Conservation (phyloP, 1,139 yeast genomes). For the Candida buenavistaensis region DNA sequence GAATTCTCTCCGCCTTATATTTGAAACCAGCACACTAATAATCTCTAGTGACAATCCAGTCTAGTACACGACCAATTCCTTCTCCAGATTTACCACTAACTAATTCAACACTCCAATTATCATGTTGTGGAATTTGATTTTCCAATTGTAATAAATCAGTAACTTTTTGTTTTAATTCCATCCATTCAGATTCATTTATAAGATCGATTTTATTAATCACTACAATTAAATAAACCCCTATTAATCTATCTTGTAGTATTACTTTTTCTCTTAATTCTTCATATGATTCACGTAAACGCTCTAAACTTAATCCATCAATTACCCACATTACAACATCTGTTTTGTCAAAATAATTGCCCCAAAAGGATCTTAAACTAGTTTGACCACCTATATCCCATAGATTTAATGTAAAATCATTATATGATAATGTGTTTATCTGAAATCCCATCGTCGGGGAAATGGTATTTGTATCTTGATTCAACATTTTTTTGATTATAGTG, state of each 20-base stretch:
- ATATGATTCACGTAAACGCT: constrained; percentile 64
- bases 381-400: constrained; percentile 94
- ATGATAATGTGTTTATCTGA: constrained; percentile 45
- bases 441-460: constrained; percentile 56
- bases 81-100: constrained; percentile 63
- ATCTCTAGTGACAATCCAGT: constrained; percentile 45
- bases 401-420: constrained; percentile 34
- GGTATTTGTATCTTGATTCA: constrained; percentile 44
- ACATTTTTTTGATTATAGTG: constrained; percentile 66
- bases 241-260: constrained; percentile 63
- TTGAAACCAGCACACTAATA: constrained; percentile 8
- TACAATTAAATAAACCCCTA: constrained; percentile 62
- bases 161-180: constrained; percentile 19
- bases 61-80: constrained; percentile 45
- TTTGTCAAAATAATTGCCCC: constrained; percentile 89
- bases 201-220: constrained; percentile 61
- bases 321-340: constrained; percentile 92
- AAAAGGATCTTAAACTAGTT: constrained; percentile 70
- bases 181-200: constrained; percentile 20
- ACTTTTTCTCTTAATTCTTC: constrained; percentile 61
- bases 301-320: constrained; percentile 67
- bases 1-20: not conserved
- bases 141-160: constrained; percentile 23
- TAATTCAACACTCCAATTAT: constrained; percentile 37
- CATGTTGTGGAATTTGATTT: constrained; percentile 21